Evolutionary conservation across 345 rosid genomes (phyloP), one percentile per base, ranked within the genome.

Genomic region (Brassica napus): DNA sequence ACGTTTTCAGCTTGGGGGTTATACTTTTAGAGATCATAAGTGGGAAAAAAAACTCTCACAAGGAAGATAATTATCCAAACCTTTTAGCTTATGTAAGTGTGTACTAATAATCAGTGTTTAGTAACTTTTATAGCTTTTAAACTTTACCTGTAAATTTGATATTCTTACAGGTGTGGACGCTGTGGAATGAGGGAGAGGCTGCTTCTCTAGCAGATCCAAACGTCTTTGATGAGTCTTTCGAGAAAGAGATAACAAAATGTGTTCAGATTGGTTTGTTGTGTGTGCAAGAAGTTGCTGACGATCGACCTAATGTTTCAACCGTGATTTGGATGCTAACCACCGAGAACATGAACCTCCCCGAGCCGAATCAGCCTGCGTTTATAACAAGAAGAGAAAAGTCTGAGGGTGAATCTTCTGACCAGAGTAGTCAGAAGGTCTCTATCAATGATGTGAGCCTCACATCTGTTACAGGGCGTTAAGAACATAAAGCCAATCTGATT

Each of bases 1-100:
- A 88, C 30, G 85, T 83, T 55, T 86, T 76, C 54, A 86, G 85
- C 65, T 80, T 85, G 6, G 86, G 87, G 0, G 86, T 88, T n/a
- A 34, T 88, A 62, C 9, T 85, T 28, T 65, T 88, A 11, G 88
- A 85, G 75, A 83, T 88, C 26, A 59, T 81, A 12, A 84, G 82
- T 61, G 87, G 89, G n/a, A 84, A 62, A 71, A 74, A 65, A 72
- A 86, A 81, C 85, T 79, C 84, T 49, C 54, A 75, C 42, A 72
- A 84, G 24, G 72, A 83, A 3, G 86, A 80, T 12, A 70, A 37
- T 0, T 61, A 73, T 47, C 66, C 37, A 6, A 81, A 67, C 62
- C 86, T 83, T 11, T 69, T 82, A 5, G 78, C 75, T 74, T 77
- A 76, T 80, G 85, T 86, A 79, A 85, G 87, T 42, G 54, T 78